A percentile compares a stretch with the other conserved stretches of the same genome.
These are phyloP conservation scores for Gentiana dahurica DNA, from an alignment of 257 asterid genomes.

Conservation along the genomic window DNA sequence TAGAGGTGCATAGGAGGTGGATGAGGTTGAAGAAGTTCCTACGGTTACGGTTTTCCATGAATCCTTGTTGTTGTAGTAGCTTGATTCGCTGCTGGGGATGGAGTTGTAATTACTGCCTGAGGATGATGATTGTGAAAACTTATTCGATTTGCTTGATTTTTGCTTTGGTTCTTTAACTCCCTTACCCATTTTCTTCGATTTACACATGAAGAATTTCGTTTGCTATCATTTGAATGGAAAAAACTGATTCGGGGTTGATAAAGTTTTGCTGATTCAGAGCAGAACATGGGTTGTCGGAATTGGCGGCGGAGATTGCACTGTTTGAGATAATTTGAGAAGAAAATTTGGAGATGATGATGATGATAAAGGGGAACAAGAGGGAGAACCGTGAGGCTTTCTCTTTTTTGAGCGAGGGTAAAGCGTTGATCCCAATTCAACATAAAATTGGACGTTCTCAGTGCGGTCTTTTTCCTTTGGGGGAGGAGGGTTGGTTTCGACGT, in stretches of 20 bases:
- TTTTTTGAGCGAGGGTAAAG: no score
- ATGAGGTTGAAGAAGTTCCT: constrained; percentile 18
- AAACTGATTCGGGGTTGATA: not conserved
- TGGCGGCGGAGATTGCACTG: not conserved
- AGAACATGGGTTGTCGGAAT: not conserved
- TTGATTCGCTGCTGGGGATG: constrained; percentile 43
- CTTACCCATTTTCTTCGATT: constrained; percentile 36
- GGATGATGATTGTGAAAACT: constrained; percentile 15
- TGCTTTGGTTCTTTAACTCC: constrained; percentile 30
- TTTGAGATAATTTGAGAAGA: not conserved
- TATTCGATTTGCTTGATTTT: constrained; percentile 18
- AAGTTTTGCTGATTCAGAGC: not conserved
- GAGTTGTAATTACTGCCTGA: constrained; percentile 28
- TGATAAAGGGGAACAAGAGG: not conserved
- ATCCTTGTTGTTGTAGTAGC: constrained; percentile 27
- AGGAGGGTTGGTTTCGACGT: not conserved
- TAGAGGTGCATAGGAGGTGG: constrained; percentile 20
- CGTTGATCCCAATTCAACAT: no score
- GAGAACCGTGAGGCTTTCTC: not conserved
- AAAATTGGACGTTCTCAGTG: constrained; percentile 1
- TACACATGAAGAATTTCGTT: constrained; percentile 26
- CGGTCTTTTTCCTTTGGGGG: not conserved
- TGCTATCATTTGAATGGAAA: not conserved
- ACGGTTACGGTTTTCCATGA: constrained; percentile 16
- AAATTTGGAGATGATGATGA: not conserved